Evolutionary conservation across 352 stramenopile genomes (phyloP).

Genomic region (Blastocystis sp.): DNA sequence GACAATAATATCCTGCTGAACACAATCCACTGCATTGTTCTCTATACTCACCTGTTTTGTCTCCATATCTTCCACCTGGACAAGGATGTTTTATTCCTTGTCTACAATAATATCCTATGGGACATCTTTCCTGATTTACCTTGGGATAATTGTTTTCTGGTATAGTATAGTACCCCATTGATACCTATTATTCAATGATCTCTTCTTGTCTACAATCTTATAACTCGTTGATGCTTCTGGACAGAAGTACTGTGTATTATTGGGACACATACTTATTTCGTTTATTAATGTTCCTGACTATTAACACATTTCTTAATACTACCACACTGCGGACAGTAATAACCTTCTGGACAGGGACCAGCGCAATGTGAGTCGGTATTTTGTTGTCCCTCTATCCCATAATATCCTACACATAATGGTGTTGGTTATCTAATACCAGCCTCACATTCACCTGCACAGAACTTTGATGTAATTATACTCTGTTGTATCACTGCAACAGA

Average conservation of each 20-base stretch:
- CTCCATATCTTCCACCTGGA: not conserved
- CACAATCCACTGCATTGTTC: not conserved
- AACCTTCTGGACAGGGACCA: not conserved
- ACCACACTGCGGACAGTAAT: not conserved
- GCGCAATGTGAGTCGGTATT: not conserved
- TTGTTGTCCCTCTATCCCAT: not conserved
- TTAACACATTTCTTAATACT: not conserved
- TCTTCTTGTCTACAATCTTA: not conserved
- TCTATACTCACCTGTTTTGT: not conserved
- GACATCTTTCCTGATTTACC: not conserved
- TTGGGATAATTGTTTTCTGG: not conserved
- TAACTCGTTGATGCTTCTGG: not conserved
- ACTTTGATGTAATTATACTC: not conserved
- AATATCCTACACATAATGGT: not conserved
- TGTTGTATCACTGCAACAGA: not conserved
- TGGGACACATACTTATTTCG: not conserved
- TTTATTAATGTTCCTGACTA: not conserved
- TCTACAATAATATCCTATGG: not conserved
- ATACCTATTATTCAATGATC: not conserved
- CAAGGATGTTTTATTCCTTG: not conserved
- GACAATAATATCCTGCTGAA: slow-evolving; percentile 13
- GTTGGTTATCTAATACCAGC: not conserved
- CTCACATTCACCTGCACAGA: not conserved
- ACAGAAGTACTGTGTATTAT: not conserved
- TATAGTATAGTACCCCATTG: not conserved